phyloP scores from a whole-genome alignment of 371 early-diverging fungal genomes.

The Apophysomyces variabilis region DNA sequence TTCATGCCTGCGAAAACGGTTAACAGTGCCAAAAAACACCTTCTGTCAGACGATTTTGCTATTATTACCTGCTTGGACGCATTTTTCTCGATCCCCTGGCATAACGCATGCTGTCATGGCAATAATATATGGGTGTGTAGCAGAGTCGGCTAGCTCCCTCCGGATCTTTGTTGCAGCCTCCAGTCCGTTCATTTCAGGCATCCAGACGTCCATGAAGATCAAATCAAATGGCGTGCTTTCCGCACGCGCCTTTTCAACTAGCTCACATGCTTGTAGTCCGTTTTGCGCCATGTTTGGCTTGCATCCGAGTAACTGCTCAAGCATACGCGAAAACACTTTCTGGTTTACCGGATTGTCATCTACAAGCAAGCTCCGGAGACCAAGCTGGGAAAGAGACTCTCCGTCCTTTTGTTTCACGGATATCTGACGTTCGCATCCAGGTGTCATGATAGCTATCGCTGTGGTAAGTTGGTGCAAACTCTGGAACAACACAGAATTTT shows the following conservation, averaged over 20 bases:
- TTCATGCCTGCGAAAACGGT: conserved; percentile 25
- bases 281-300: conserved; percentile 37
- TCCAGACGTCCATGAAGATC: conserved; percentile 62
- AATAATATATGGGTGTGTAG: conserved; percentile 49
- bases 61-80: conserved; percentile 46
- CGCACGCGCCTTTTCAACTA: conserved; percentile 24
- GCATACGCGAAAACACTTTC: conserved; percentile 52
- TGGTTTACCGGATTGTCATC: conserved; percentile 62
- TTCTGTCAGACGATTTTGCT: conserved; percentile 19
- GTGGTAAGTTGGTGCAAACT: conserved; percentile 13
- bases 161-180: conserved; percentile 53
- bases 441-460: background rate
- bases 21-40: background rate
- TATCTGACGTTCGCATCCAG: background rate
- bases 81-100: conserved; percentile 59
- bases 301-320: conserved; percentile 24
- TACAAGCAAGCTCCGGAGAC: conserved; percentile 46
- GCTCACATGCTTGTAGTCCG: conserved; percentile 48
- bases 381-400: conserved; percentile 8
- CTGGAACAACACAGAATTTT: conserved; percentile 18
- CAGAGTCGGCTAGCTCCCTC: conserved; percentile 26
- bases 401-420: background rate
- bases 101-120: conserved; percentile 64
- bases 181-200: conserved; percentile 62
- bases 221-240: conserved; percentile 36